phyloP scores from a whole-genome alignment of 371 early-diverging fungal genomes.

The Apophysomyces elegans region DNA sequence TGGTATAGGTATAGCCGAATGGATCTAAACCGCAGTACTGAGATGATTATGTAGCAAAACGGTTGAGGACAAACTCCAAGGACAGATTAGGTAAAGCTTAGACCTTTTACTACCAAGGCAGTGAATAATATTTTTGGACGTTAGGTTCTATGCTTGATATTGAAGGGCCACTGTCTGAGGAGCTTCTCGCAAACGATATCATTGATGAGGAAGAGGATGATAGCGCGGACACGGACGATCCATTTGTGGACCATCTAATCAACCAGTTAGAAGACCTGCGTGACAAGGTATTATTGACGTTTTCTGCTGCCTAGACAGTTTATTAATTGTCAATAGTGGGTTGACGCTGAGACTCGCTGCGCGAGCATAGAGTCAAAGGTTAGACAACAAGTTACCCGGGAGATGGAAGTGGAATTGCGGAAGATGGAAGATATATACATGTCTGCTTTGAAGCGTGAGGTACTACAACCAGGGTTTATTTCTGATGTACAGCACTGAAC shows the following conservation, averaged over 20 bases:
- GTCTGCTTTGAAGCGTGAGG: conserved; percentile 37
- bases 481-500: background rate
- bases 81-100: conserved; percentile 14
- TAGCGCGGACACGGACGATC: conserved; percentile 45
- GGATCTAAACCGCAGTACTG: background rate
- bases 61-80: conserved; percentile 20
- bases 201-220: conserved; percentile 42
- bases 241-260: conserved; percentile 49
- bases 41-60: conserved; percentile 17
- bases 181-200: background rate
- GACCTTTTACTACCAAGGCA: background rate
- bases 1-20: conserved; percentile 22
- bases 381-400: conserved; percentile 53
- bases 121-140: background rate
- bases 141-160: background rate
- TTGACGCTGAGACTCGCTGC: conserved; percentile 59
- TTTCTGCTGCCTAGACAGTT: background rate
- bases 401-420: conserved; percentile 47
- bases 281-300: conserved; percentile 39
- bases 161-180: background rate
- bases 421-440: conserved; percentile 49
- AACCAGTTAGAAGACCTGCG: conserved; percentile 51
- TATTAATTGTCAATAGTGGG: conserved; percentile 35
- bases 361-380: conserved; percentile 60
- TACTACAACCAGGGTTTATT: conserved; percentile 12